These are phyloP conservation scores for Lunasporangiospora selenospora DNA, from an alignment of 192 early-diverging fungal species.

Conservation along the genomic window DNA sequence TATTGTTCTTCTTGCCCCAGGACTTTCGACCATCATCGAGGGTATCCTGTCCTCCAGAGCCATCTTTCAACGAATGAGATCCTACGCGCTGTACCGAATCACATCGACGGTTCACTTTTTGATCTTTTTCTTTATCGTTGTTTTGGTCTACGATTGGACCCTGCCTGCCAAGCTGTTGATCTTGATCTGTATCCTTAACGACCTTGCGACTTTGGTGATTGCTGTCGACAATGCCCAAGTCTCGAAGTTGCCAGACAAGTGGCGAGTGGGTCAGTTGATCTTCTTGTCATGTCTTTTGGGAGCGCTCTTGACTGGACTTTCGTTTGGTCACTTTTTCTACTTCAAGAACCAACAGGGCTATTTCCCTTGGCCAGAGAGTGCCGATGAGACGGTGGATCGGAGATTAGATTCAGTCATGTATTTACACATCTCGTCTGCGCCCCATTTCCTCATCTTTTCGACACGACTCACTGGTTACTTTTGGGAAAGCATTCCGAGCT, in stretches of 20 bases:
- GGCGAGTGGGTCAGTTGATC: slow-evolving; percentile 73
- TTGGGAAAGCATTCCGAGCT: slow-evolving; percentile 65
- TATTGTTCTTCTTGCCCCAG: slow-evolving; percentile 72
- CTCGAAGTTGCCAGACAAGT: slow-evolving; percentile 73
- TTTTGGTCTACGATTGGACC: slow-evolving; percentile 67
- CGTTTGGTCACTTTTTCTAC: slow-evolving; percentile 73
- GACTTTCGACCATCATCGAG: slow-evolving; percentile 78
- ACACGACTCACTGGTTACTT: slow-evolving; percentile 69
- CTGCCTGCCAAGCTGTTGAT: slow-evolving; percentile 71
- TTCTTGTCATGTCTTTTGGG: slow-evolving; percentile 70
- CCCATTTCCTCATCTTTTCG: slow-evolving; percentile 82
- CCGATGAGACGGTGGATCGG: slow-evolving; percentile 19
- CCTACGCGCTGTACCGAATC: slow-evolving; percentile 76
- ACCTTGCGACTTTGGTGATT: slow-evolving; percentile 74
- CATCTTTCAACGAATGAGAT: slow-evolving; percentile 78
- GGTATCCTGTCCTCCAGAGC: slow-evolving; percentile 72
- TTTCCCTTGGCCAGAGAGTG: slow-evolving; percentile 24
- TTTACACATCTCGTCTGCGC: slow-evolving; percentile 74
- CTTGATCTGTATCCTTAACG: slow-evolving; percentile 75
- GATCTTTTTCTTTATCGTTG: slow-evolving; percentile 79
- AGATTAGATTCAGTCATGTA: slow-evolving; percentile 74
- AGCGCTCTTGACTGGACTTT: slow-evolving; percentile 59
- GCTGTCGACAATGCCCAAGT: slow-evolving; percentile 75
- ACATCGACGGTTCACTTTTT: slow-evolving; percentile 82
- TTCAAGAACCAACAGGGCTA: slow-evolving; percentile 49